Conservation (phyloP, 257 asterid genomes). For the Gentiana dahurica region DNA sequence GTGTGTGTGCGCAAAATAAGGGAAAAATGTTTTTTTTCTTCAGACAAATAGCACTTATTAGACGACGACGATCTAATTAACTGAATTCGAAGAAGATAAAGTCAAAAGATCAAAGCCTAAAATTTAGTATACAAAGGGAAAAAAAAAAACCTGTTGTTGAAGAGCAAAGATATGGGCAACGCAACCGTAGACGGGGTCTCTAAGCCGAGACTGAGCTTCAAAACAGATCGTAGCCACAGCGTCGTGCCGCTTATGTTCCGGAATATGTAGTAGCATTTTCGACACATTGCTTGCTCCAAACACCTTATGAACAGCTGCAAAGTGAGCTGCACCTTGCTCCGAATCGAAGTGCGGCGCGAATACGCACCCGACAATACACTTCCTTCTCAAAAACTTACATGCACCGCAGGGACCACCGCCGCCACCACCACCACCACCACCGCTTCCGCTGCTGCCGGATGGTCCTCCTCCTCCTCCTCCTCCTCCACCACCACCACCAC, state of each 20-base stretch:
- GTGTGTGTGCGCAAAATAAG: too few species aligned
- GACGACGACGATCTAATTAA: too few species aligned
- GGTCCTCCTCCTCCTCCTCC: conserved; percentile 8
- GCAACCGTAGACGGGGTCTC: conserved; percentile 9
- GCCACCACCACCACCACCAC: conserved; percentile 18
- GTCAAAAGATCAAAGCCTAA: too few species aligned
- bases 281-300: conserved; percentile 85
- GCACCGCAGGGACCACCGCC: conserved; percentile 84
- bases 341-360: conserved; percentile 78
- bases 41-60: too few species aligned
- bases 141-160: not conserved
- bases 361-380: conserved; percentile 67
- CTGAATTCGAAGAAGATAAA: too few species aligned
- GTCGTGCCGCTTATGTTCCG: not conserved
- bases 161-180: conserved; percentile 12
- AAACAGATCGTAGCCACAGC: conserved; percentile 5
- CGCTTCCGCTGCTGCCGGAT: conserved; percentile 20
- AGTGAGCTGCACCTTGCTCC: conserved; percentile 83
- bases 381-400: conserved; percentile 81
- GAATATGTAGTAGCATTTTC: conserved; percentile 39
- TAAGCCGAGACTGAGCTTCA: conserved; percentile 9
- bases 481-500: conserved; percentile 18
- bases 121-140: too few species aligned
- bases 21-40: too few species aligned
- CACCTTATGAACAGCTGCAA: conserved; percentile 85